Evolutionary conservation across 2,329 filamentous ascomycete species (phyloP).

Genomic region (Pyrenophora tritici-repentis): DNA sequence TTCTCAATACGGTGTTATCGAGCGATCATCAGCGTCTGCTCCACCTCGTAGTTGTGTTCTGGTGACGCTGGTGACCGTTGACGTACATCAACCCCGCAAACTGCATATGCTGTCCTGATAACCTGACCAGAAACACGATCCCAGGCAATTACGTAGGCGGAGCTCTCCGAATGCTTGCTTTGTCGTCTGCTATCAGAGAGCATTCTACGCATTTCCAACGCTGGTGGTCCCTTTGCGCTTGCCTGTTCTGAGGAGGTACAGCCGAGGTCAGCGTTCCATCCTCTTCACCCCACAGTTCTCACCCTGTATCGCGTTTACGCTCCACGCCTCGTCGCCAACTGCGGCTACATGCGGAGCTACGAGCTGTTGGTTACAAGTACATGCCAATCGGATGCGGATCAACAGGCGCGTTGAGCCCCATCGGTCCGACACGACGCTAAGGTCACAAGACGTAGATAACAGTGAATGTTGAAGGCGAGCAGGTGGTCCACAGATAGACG

Average conservation of each 20-base stretch:
- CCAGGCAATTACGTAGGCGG: constrained; percentile 2
- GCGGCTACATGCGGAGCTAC: constrained; percentile 2
- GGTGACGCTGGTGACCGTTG: constrained; percentile 19
- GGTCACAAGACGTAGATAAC: constrained; percentile 23
- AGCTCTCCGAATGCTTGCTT: neutral
- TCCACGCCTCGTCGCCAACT: constrained; percentile 7
- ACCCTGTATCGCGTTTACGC: constrained; percentile 9
- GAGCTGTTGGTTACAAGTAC: neutral
- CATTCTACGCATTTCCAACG: neutral
- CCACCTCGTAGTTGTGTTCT: constrained; percentile 28
- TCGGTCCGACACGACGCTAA: constrained; percentile 13
- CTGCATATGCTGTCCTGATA: constrained; percentile 11
- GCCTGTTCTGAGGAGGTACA: constrained; percentile 33
- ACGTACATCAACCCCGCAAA: constrained; percentile 12
- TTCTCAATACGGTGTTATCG: constrained; percentile 34
- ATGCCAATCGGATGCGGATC: constrained; percentile 8
- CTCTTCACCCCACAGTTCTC: constrained; percentile 34
- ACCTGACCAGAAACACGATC: constrained; percentile 5
- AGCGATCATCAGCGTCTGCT: constrained; percentile 16
- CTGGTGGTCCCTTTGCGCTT: constrained; percentile 13
- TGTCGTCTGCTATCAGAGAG: neutral
- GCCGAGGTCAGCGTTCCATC: constrained; percentile 29
- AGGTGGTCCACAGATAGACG: constrained; percentile 29
- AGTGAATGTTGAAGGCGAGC: constrained; percentile 19
- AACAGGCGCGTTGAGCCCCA: constrained; percentile 18